Evolutionary conservation across 306 rosid genomes (phyloP).

Genomic region (Gleditsia sinensis): DNA sequence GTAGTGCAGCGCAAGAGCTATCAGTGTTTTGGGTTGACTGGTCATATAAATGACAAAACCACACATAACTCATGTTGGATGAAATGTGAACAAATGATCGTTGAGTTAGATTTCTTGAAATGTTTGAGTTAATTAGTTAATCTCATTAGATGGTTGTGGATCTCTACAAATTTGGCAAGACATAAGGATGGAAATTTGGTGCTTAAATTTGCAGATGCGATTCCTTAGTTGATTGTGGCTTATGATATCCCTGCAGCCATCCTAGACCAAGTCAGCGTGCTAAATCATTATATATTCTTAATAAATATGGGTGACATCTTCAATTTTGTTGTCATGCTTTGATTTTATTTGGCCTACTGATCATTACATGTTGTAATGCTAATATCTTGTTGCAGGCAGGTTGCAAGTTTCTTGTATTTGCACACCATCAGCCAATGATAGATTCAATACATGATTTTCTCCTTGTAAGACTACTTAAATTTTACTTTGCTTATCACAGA

Average conservation of each 20-base stretch:
- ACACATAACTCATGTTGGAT: background rate
- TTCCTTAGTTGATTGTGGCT: background rate
- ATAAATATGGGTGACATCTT: conserved; percentile 2
- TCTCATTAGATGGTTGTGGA: background rate
- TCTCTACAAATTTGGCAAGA: background rate
- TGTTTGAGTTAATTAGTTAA: conserved; percentile 4
- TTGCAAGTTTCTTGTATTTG: conserved; percentile 96
- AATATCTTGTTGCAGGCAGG: conserved; percentile 69
- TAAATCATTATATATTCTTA: conserved; percentile 24
- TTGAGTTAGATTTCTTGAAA: conserved; percentile 2
- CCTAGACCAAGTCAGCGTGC: background rate
- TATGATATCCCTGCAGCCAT: background rate
- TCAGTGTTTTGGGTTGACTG: conserved; percentile 16
- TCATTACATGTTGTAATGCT: conserved; percentile 16
- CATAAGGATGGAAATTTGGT: background rate
- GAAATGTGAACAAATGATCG: background rate
- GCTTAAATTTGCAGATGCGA: background rate
- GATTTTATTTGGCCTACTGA: conserved; percentile 23
- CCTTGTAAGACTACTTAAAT: conserved; percentile 62
- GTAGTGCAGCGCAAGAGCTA: background rate
- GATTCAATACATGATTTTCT: conserved; percentile 84
- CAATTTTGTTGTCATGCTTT: conserved; percentile 8
- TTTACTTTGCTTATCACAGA: conserved; percentile 33
- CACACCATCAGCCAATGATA: conserved; percentile 90
- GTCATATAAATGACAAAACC: background rate